These are phyloP conservation scores for Periconia macrospinosa DNA, from an alignment of 2,329 filamentous ascomycete genomes.

Conservation along the genomic window DNA sequence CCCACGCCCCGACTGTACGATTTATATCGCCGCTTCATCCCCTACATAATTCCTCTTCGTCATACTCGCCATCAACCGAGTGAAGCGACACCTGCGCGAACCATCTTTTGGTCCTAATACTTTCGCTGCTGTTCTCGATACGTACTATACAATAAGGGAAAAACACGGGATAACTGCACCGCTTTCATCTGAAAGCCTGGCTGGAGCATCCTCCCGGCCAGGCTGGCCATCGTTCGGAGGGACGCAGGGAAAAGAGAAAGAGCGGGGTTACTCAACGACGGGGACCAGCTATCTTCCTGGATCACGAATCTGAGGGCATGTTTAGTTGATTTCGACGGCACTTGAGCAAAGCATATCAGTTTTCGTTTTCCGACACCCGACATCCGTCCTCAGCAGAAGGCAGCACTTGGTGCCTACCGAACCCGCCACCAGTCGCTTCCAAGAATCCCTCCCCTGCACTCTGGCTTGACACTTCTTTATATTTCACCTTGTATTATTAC, in stretches of 20 bases:
- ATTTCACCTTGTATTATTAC: background rate
- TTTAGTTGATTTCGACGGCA: background rate
- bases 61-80: too few relatives aligned
- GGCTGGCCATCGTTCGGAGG: constrained; percentile 3
- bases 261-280: background rate
- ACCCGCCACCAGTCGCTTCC: background rate
- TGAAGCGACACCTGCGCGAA: too few relatives aligned
- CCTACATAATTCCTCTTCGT: too few relatives aligned
- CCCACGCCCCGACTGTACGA: background rate
- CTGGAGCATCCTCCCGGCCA: constrained; percentile 9
- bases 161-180: background rate
- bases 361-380: background rate
- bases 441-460: background rate
- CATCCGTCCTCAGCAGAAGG: background rate
- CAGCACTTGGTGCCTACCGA: background rate
- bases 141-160: too few relatives aligned
- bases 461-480: too few relatives aligned
- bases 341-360: background rate
- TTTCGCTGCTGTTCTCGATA: too few relatives aligned
- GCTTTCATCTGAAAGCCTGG: constrained; percentile 2
- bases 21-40: background rate
- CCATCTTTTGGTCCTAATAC: too few relatives aligned
- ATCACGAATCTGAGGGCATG: background rate
- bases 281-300: constrained; percentile 2
- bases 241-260: background rate